Evolutionary conservation across 2,329 filamentous ascomycete genomes (phyloP).

Genomic region (Epichloe hybrida): DNA sequence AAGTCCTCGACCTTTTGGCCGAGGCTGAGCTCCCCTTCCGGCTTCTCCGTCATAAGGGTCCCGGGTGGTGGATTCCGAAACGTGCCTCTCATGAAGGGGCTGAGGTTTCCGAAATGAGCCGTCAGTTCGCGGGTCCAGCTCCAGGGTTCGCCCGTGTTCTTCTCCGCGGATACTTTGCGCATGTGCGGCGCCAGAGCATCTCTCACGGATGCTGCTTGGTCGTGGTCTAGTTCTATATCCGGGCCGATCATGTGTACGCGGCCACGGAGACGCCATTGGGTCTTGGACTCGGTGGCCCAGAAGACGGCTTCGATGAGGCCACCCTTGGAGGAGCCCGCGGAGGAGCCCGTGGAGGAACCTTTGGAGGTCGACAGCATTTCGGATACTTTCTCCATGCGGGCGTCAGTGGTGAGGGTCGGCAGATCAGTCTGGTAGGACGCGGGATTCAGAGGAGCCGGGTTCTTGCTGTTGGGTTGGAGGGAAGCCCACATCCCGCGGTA

Average conservation of each 20-base stretch:
- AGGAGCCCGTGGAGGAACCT: neutral
- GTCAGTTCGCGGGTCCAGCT: slow-evolving; percentile 70
- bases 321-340: slow-evolving; percentile 38
- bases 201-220: slow-evolving; percentile 34
- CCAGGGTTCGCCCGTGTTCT: slow-evolving; percentile 38
- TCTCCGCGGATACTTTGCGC: slow-evolving; percentile 24
- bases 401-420: slow-evolving; percentile 75
- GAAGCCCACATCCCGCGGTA: slow-evolving; percentile 74
- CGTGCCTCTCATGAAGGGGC: slow-evolving; percentile 63
- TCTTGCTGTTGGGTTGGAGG: slow-evolving; percentile 59
- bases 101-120: slow-evolving; percentile 80
- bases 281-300: slow-evolving; percentile 57
- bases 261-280: slow-evolving; percentile 79
- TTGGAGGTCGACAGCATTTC: slow-evolving; percentile 45
- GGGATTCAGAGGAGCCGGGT: slow-evolving; percentile 60
- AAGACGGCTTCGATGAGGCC: slow-evolving; percentile 70
- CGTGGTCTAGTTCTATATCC: slow-evolving; percentile 40
- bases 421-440: slow-evolving; percentile 59
- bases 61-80: slow-evolving; percentile 64
- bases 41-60: slow-evolving; percentile 37
- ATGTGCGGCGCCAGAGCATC: slow-evolving; percentile 48
- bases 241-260: slow-evolving; percentile 60
- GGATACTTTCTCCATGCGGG: slow-evolving; percentile 68
- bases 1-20: slow-evolving; percentile 58
- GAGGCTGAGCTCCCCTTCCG: slow-evolving; percentile 28